Percentiles rank a stretch among this genome's conserved stretches.
Conservation (phyloP, 2,329 filamentous ascomycete species). For the Aureobasidium sp. region DNA sequence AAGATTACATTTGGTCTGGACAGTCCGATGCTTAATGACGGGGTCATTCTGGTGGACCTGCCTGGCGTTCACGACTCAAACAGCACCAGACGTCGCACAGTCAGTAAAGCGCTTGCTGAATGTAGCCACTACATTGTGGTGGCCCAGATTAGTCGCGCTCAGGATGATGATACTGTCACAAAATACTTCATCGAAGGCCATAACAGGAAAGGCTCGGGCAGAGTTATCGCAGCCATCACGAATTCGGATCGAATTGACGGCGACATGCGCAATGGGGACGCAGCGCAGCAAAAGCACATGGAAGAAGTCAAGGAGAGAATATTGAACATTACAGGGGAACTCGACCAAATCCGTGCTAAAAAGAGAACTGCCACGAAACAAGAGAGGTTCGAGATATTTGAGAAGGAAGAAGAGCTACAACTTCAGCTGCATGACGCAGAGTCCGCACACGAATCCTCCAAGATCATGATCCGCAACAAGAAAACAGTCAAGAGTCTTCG, state of each 20-base stretch:
- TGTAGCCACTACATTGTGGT: constrained; percentile 15
- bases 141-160: constrained; percentile 13
- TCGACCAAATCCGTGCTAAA: background rate
- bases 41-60: constrained; percentile 17
- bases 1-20: constrained; percentile 16
- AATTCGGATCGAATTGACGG: constrained; percentile 14
- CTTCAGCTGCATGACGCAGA: background rate
- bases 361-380: background rate
- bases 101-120: constrained; percentile 1
- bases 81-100: constrained; percentile 13
- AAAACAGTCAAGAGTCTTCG: background rate
- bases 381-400: background rate
- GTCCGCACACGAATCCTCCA: background rate
- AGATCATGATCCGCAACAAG: constrained; percentile 13
- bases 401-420: background rate
- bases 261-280: constrained; percentile 1
- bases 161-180: constrained; percentile 10
- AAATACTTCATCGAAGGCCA: background rate
- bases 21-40: constrained; percentile 13
- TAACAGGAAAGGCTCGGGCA: constrained; percentile 9
- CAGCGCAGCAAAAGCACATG: background rate
- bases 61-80: constrained; percentile 18
- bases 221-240: constrained; percentile 12
- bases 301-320: constrained; percentile 1
- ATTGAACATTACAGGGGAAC: background rate